Evolutionary conservation across 495 filamentous ascomycete genomes (phyloP).

Genomic region (Hypomontagnella monticulosa): DNA sequence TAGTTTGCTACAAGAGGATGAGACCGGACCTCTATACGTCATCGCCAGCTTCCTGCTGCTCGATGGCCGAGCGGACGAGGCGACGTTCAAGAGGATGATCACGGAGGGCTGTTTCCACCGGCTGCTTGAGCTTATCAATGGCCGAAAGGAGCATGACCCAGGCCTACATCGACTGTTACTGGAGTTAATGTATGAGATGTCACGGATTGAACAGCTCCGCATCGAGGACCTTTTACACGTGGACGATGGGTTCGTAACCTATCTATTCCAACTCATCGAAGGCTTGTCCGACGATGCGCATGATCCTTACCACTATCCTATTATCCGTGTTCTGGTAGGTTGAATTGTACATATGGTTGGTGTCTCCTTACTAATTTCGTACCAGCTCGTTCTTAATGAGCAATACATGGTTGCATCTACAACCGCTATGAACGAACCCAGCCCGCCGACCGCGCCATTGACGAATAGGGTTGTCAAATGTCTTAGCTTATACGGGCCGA

Average conservation of each 20-base stretch:
- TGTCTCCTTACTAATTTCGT: slow-evolving; percentile 9
- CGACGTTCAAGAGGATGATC: slow-evolving; percentile 86
- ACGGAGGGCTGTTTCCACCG: slow-evolving; percentile 83
- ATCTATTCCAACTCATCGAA: slow-evolving; percentile 90
- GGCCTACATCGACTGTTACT: slow-evolving; percentile 82
- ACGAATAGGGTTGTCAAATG: slow-evolving; percentile 95
- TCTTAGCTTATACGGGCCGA: slow-evolving; percentile 77
- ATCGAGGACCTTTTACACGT: slow-evolving; percentile 80
- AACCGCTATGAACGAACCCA: slow-evolving; percentile 63
- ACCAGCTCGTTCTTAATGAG: slow-evolving; percentile 92
- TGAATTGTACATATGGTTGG: not conserved
- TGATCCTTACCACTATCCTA: slow-evolving; percentile 96
- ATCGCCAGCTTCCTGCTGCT: slow-evolving; percentile 89
- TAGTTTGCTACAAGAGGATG: slow-evolving; percentile 90
- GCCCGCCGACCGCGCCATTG: slow-evolving; percentile 58
- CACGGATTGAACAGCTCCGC: slow-evolving; percentile 84
- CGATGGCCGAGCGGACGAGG: slow-evolving; percentile 83
- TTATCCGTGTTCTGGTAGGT: slow-evolving; percentile 89
- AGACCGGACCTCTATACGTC: slow-evolving; percentile 76
- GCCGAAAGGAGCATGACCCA: slow-evolving; percentile 67
- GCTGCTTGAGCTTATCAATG: slow-evolving; percentile 82
- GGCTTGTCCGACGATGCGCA: slow-evolving; percentile 85
- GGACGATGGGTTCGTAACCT: slow-evolving; percentile 84
- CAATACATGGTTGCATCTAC: slow-evolving; percentile 92
- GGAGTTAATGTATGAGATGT: slow-evolving; percentile 97